Evolutionary conservation across 2,329 filamentous ascomycete species (phyloP).

Genomic region (Diaporthe velutina): DNA sequence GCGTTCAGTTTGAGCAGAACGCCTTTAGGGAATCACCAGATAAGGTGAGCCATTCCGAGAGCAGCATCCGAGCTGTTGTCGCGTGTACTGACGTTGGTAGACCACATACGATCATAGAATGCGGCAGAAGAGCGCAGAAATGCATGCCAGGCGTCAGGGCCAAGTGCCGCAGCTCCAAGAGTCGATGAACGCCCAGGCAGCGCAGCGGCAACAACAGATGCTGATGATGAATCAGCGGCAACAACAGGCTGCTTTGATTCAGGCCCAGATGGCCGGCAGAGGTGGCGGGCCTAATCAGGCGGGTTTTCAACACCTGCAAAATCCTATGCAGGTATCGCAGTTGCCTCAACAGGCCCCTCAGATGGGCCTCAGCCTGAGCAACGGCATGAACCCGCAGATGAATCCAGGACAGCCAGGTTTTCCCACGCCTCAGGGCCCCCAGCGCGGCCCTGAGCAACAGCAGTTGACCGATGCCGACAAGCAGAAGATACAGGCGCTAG

Average conservation of each 20-base stretch:
- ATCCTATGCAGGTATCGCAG: slow-evolving; percentile 68
- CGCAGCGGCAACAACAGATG: slow-evolving; percentile 40
- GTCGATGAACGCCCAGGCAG: slow-evolving; percentile 54
- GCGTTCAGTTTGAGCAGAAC: slow-evolving; percentile 62
- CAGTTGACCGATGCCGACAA: slow-evolving; percentile 59
- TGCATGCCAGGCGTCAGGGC: slow-evolving; percentile 63
- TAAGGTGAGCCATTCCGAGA: slow-evolving; percentile 56
- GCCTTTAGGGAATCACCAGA: slow-evolving; percentile 59
- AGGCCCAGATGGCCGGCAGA: slow-evolving; percentile 62
- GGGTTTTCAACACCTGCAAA: slow-evolving; percentile 70
- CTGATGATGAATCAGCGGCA: slow-evolving; percentile 43
- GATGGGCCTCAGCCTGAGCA: slow-evolving; percentile 57
- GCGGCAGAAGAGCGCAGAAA: slow-evolving; percentile 59
- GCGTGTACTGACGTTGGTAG: slow-evolving; percentile 51
- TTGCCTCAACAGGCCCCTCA: slow-evolving; percentile 61
- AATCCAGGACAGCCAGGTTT: slow-evolving; percentile 56
- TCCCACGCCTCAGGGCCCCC: slow-evolving; percentile 52
- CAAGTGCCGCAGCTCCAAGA: slow-evolving; percentile 64
- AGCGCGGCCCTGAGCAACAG: slow-evolving; percentile 52
- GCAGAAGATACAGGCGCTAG: slow-evolving; percentile 59
- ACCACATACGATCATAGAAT: slow-evolving; percentile 64
- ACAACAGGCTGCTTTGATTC: slow-evolving; percentile 57
- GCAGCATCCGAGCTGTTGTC: not conserved
- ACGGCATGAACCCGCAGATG: slow-evolving; percentile 56
- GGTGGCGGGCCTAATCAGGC: slow-evolving; percentile 63